Evolutionary conservation across 331 rosid genomes (phyloP).

Genomic region (Pyracantha coccinea): DNA sequence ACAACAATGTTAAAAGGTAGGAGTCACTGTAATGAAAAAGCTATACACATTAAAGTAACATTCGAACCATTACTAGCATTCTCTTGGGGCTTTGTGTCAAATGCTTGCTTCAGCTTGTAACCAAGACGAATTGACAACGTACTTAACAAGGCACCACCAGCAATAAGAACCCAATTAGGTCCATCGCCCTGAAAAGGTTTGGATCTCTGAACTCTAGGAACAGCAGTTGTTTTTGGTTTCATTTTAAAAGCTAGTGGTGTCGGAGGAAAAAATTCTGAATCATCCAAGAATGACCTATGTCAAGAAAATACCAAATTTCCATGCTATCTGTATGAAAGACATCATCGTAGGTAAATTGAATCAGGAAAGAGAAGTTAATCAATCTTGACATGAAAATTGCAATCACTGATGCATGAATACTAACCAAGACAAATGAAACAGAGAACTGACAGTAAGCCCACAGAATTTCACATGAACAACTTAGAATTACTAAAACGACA

Average conservation of each 20-base stretch:
- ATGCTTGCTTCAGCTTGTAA: conserved; percentile 77
- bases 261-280: not conserved
- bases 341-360: not conserved
- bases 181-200: conserved; percentile 45
- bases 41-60: conserved; percentile 7
- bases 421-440: not conserved
- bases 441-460: not conserved
- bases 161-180: conserved; percentile 79
- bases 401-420: not conserved
- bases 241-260: conserved; percentile 37
- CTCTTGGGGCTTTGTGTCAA: conserved; percentile 60
- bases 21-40: not conserved
- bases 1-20: conserved; percentile 12
- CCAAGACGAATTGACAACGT: conserved; percentile 78
- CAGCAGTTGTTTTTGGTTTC: conserved; percentile 50
- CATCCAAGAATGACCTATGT: conserved; percentile 22
- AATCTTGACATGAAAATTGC: not conserved
- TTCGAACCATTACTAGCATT: conserved; percentile 27
- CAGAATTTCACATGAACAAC: not conserved
- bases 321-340: conserved; percentile 7
- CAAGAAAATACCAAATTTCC: conserved; percentile 1
- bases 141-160: conserved; percentile 87
- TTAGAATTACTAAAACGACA: not conserved
- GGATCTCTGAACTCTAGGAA: conserved; percentile 51
- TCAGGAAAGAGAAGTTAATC: not conserved